Base-by-base conservation (phyloP, 2,329 filamentous ascomycete genomes). In the Arthrobotrys entomopaga region DNA sequence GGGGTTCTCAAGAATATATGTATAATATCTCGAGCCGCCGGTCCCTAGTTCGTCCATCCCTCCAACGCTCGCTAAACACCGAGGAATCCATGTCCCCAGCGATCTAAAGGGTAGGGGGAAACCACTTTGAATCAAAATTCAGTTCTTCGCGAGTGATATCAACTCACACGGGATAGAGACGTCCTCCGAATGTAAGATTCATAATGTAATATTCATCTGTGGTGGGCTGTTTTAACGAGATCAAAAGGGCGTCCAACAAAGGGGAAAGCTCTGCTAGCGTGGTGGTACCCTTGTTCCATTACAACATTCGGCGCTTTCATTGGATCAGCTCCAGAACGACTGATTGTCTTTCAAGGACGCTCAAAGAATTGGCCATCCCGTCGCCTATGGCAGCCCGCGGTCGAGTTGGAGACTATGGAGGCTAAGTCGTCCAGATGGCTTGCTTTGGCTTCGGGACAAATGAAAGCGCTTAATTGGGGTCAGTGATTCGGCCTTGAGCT, bases 141-240 rank as follows among this genome's bases (percentile, higher is more conserved):
- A 57, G 46, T 57, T 70, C 65, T 64, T 63, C 58, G 50, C 65
- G 54, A 70, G 65, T 64, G 65, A 70, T 70, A 70, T 70, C 65
- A 70, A 56, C 58, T 58, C 50, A 50, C 65, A 34, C 54, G 48
- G 50, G 57, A 56, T 64, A 46, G 53, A 46, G 38, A 43, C 29
- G 49, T 40, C 56, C 48, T 56, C 58, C 65, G 63, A 52, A 19
- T 50, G 65, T 13, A 46, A 46, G n/a, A n/a, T 19, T 46, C 16
- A 13, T 13, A 40, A 40, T 40, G 7, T 13, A 40, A 40, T 40
- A 40, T 46, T 46, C 42, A 40, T 7, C 29, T 34, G 29, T 34
- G 29, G 29, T 22, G 49, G 49, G 19, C 19, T 29, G 43, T 42
- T 29, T 56, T 49, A 24, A 26, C 29, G 20, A 46, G 16, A 66